Conservation (phyloP, 805 yeast species). For the Cyberlindnera xylosilytica region DNA sequence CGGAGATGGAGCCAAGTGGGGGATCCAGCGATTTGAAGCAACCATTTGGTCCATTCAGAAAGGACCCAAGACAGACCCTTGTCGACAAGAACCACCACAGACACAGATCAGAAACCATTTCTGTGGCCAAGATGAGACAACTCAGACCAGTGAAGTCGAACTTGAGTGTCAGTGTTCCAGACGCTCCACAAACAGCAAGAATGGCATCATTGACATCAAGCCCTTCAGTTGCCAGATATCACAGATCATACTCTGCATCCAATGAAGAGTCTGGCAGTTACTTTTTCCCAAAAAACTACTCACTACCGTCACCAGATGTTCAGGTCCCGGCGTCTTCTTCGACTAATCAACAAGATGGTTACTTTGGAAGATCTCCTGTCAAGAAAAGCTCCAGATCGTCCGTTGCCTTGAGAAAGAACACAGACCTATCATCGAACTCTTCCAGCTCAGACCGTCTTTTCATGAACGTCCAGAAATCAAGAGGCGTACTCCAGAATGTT, state of each 20-base stretch:
- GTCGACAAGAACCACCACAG: constrained; percentile 21
- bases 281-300: constrained; percentile 8
- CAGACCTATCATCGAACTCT: constrained; percentile 6
- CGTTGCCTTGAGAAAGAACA: not conserved
- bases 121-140: constrained; percentile 15
- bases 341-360: not conserved
- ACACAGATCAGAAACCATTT: constrained; percentile 26
- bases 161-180: constrained; percentile 7
- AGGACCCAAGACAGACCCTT: not conserved
- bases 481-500: constrained; percentile 15
- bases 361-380: not conserved
- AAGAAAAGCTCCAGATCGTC: constrained; percentile 1
- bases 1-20: constrained; percentile 4
- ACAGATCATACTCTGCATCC: constrained; percentile 25
- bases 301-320: constrained; percentile 19
- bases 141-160: constrained; percentile 22
- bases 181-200: not conserved
- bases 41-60: no score
- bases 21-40: no score
- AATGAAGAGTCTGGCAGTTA: constrained; percentile 15
- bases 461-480: constrained; percentile 10
- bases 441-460: constrained; percentile 16
- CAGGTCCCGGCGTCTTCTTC: constrained; percentile 1
- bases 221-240: constrained; percentile 8
- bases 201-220: constrained; percentile 1